Evolutionary conservation across 1,139 yeast species (phyloP), one percentile per base, ranked within the genome.

Genomic region (Lodderomyces pseudojiufengensis): DNA sequence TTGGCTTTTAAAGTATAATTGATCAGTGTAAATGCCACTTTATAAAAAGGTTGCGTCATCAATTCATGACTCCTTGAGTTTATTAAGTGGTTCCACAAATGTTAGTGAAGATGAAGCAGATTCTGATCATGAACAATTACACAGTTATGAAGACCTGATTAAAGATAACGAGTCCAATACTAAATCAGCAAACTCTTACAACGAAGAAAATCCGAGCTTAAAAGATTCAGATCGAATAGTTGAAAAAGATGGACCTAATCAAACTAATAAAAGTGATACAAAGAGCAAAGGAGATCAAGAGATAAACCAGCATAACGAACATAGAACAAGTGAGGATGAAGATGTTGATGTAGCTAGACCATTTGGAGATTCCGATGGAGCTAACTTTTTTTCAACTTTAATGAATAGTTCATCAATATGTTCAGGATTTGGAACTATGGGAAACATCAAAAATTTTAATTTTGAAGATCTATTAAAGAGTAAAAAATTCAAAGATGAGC

Each of bases 341-440:
- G 63, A 54, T 2, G 59, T 50, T 5, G 65, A 58, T 13, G 43
- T 36, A 8, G 63, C 62, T 5, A 34, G 32, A 13, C 52, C 59
- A 2, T 36, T 44, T 20, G 46, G 47, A 4, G 59, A 48, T 12
- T 44, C 52, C 3, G 11, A 12, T n/a, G 31, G 24, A 8, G 46
- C 44, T 31, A 50, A 49, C 39, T 56, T 52, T 37, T 51, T 76
- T 45, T 76, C 73, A 1, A 70, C 73, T 1, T 47, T 76, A 35
- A 52, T 76, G 31, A 71, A 80, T 1, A 64, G 78, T 0, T 76
- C 80, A 0, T 69, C 76, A 42, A 65, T 74, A 37, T 73, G 68
- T 49, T 73, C 73, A 2, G 80, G 79, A 4, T 60, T 71, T 46
- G 54, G 59, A 12, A 24, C 41, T 10, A 20, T 39, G 40, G 45